A percentile compares a stretch with the other conserved stretches of the same genome.
Evolutionary conservation across 169 alveolate species (phyloP).

Genomic region (Plasmodium gallinaceum): DNA sequence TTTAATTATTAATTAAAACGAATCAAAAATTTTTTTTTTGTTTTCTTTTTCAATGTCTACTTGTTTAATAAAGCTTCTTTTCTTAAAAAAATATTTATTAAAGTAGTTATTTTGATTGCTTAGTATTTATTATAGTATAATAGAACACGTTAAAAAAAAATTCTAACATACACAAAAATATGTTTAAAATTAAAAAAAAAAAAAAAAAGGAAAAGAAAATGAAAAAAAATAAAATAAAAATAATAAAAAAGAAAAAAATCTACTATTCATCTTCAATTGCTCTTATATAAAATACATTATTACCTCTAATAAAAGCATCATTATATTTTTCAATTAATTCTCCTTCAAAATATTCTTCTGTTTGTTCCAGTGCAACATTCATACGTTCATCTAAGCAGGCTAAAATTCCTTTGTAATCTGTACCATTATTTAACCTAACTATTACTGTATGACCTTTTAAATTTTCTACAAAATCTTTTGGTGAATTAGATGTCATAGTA

Average conservation of each 20-base stretch:
- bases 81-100: no score
- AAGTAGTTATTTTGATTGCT: no score
- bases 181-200: no score
- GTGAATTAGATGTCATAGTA: constrained; percentile 67
- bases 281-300: constrained; percentile 85
- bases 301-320: constrained; percentile 91
- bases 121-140: no score
- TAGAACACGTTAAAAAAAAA: no score
- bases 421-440: constrained; percentile 84
- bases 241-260: no score
- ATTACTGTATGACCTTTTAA: constrained; percentile 78
- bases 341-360: constrained; percentile 88
- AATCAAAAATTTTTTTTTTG: neutral
- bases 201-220: no score
- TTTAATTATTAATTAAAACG: neutral
- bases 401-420: constrained; percentile 83
- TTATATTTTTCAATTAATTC: constrained; percentile 85
- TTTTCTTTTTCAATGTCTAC: no score
- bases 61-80: no score
- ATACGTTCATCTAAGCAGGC: constrained; percentile 91
- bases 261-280: constrained; percentile 58
- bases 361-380: constrained; percentile 90
- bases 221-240: no score
- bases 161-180: no score
- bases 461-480: constrained; percentile 74